Percentiles rank a stretch among this genome's conserved stretches.
These are phyloP conservation scores for Vitis hybrid DNA, from an alignment of 177 flowering plant species.

Conservation along the genomic window DNA sequence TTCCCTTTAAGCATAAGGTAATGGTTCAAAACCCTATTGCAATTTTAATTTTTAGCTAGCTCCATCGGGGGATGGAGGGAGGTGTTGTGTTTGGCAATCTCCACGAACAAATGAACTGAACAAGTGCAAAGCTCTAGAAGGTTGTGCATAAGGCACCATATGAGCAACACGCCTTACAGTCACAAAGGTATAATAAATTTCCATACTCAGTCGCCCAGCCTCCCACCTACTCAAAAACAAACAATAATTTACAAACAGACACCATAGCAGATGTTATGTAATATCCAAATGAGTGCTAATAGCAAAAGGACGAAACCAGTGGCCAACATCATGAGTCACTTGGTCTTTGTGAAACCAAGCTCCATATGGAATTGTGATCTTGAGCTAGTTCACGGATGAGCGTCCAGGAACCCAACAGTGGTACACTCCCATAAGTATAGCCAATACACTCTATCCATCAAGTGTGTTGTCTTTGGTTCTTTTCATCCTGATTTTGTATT, in stretches of 20 bases:
- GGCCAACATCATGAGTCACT: slow-evolving; percentile 28
- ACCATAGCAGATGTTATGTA: not conserved
- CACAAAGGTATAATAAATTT: slow-evolving; percentile 69
- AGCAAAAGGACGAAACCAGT: not conserved
- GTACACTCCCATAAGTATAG: slow-evolving; percentile 28
- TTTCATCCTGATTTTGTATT: too few species aligned
- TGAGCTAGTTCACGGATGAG: slow-evolving; percentile 82
- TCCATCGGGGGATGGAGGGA: slow-evolving; percentile 25
- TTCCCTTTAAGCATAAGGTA: too few species aligned
- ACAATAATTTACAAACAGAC: not conserved
- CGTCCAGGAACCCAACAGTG: slow-evolving; percentile 79
- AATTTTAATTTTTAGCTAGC: too few species aligned
- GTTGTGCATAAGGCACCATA: slow-evolving; percentile 95
- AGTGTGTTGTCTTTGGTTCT: too few species aligned
- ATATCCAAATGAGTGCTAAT: not conserved
- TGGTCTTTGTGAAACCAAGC: slow-evolving; percentile 92
- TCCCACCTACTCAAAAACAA: slow-evolving; percentile 54
- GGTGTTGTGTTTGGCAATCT: slow-evolving; percentile 68
- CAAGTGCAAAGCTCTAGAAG: slow-evolving; percentile 79
- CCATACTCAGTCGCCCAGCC: slow-evolving; percentile 96
- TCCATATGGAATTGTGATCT: slow-evolving; percentile 80
- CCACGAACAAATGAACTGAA: slow-evolving; percentile 68
- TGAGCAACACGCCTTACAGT: slow-evolving; percentile 96
- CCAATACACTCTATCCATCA: too few species aligned
- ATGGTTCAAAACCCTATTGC: too few species aligned